Evolutionary conservation across 257 asterid species (phyloP).

Genomic region (Solanum neorickii): DNA sequence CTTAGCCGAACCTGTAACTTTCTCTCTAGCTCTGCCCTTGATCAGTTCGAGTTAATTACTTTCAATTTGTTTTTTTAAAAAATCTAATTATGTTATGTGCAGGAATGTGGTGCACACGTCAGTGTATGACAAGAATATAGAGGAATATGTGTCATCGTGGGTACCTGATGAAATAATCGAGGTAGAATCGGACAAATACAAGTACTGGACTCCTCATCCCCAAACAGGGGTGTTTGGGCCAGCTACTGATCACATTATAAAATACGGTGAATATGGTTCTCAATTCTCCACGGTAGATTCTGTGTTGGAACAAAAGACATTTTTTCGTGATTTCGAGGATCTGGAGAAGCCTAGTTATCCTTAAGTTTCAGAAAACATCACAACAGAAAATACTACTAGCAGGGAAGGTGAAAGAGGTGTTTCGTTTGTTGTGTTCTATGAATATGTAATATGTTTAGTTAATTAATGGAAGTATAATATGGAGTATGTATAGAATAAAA

Average conservation of each 20-base stretch:
- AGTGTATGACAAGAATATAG: conserved; percentile 72
- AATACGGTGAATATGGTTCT: neutral
- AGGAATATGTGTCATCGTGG: conserved; percentile 33
- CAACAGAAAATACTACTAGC: neutral
- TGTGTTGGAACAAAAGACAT: conserved; percentile 74
- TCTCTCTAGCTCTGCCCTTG: neutral
- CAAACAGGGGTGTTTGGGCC: conserved; percentile 87
- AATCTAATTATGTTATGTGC: neutral
- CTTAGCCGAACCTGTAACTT: neutral
- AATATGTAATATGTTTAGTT: neutral
- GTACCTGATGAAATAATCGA: conserved; percentile 56
- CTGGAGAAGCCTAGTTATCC: conserved; percentile 50
- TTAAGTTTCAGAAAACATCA: neutral
- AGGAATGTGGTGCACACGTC: conserved; percentile 74
- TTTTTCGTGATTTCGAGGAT: conserved; percentile 73
- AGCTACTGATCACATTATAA: conserved; percentile 21
- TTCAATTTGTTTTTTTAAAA: neutral
- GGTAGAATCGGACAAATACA: conserved; percentile 24
- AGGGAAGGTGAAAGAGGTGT: neutral
- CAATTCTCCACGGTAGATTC: conserved; percentile 15
- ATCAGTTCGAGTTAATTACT: neutral
- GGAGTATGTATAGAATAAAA: neutral
- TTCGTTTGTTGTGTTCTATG: neutral
- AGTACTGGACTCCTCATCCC: conserved; percentile 87
- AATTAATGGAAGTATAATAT: neutral